Percentiles rank a stretch among this genome's conserved stretches.
Evolutionary conservation across 2,329 filamentous ascomycete genomes (phyloP).

Genomic region (Aspergillus thermomutatus): DNA sequence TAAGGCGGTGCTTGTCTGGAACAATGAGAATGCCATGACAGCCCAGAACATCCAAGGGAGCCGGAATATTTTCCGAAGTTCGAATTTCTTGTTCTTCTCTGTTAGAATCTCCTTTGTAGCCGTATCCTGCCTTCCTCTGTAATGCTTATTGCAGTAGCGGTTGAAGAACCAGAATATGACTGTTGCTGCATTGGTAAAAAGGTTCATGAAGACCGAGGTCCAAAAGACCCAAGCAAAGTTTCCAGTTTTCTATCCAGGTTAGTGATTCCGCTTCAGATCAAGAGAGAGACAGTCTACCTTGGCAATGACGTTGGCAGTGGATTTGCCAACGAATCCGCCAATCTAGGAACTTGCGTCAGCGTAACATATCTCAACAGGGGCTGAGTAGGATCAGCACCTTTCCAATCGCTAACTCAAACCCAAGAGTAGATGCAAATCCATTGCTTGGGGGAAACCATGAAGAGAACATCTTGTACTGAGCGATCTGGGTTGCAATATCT

Average conservation of each 20-base stretch:
- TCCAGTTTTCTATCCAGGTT: conserved; percentile 44
- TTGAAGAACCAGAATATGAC: conserved; percentile 56
- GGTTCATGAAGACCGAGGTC: conserved; percentile 62
- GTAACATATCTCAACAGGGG: not conserved
- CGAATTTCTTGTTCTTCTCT: conserved; percentile 58
- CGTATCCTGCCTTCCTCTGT: conserved; percentile 48
- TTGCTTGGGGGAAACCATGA: conserved; percentile 62
- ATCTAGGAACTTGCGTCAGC: conserved; percentile 31
- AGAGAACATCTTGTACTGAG: conserved; percentile 64
- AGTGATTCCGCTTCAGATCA: conserved; percentile 4
- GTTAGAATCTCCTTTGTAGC: conserved; percentile 59
- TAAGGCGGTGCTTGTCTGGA: conserved; percentile 55
- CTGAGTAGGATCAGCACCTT: conserved; percentile 33
- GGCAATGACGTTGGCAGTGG: conserved; percentile 59
- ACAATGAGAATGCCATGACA: conserved; percentile 54
- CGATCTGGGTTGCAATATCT: conserved; percentile 63
- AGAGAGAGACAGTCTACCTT: conserved; percentile 24
- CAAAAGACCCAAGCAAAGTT: conserved; percentile 63
- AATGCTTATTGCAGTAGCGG: conserved; percentile 48
- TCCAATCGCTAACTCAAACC: conserved; percentile 58
- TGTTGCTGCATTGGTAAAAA: conserved; percentile 59
- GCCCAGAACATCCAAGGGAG: conserved; percentile 61
- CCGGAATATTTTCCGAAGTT: conserved; percentile 53
- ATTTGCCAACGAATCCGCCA: conserved; percentile 59
- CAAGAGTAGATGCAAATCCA: conserved; percentile 61